These are phyloP conservation scores for Umbelopsis ramanniana DNA, from an alignment of 192 early-diverging fungal genomes.

Conservation along the genomic window DNA sequence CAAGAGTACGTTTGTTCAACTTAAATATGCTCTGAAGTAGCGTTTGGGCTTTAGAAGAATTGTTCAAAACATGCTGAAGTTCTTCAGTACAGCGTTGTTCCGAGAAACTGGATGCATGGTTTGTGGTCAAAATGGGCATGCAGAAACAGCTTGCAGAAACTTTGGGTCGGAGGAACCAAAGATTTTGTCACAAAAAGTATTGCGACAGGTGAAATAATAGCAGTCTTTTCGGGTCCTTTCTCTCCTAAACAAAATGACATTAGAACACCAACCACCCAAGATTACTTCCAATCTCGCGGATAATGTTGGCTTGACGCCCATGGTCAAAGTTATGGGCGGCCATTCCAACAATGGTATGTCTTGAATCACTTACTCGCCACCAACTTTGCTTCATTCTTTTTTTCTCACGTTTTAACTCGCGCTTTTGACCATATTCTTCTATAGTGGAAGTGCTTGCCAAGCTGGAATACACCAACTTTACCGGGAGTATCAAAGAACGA, in stretches of 20 bases:
- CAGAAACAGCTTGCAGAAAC: neutral
- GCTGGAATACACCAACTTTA: slow-evolving; percentile 74
- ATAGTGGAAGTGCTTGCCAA: slow-evolving; percentile 70
- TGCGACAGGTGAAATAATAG: neutral
- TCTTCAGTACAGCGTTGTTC: slow-evolving; percentile 40
- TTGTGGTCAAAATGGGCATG: slow-evolving; percentile 19
- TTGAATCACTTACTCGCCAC: neutral
- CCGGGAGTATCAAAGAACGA: slow-evolving; percentile 75
- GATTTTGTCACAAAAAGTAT: neutral
- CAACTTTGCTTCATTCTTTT: neutral
- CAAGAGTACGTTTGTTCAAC: slow-evolving; percentile 32
- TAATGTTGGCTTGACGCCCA: slow-evolving; percentile 40
- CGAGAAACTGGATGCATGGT: slow-evolving; percentile 22
- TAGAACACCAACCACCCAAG: slow-evolving; percentile 23
- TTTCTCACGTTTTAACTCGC: neutral
- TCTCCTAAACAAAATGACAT: slow-evolving; percentile 12
- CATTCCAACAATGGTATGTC: slow-evolving; percentile 33
- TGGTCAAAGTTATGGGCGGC: slow-evolving; percentile 21
- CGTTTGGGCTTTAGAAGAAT: slow-evolving; percentile 22
- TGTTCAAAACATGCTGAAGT: slow-evolving; percentile 28
- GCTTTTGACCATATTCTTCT: neutral
- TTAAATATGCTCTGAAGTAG: slow-evolving; percentile 30
- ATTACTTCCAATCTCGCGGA: slow-evolving; percentile 31
- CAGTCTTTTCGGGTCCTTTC: neutral
- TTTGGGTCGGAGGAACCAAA: neutral